Conservation (phyloP, 208 protist genomes). For the Leishmania braziliensis region DNA sequence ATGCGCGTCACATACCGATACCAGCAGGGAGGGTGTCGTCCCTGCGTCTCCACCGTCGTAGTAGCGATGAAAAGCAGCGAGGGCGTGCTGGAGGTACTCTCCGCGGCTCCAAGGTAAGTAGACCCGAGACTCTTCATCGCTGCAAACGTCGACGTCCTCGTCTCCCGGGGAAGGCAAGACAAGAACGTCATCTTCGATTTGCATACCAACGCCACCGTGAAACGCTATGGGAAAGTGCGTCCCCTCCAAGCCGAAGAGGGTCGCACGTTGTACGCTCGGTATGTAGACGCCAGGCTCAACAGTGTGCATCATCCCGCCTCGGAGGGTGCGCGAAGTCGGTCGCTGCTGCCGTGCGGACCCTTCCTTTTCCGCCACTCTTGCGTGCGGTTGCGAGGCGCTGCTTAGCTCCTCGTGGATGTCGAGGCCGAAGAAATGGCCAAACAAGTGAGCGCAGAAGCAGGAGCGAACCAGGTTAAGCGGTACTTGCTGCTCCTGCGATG, state of each 20-base stretch:
- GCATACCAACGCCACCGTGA: constrained; percentile 43
- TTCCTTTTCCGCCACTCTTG: not conserved
- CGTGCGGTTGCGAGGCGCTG: not conserved
- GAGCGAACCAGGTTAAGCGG: constrained; percentile 30
- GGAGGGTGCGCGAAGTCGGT: constrained; percentile 13
- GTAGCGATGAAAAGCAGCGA: constrained; percentile 30
- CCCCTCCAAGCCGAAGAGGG: constrained; percentile 15
- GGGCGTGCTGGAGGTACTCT: constrained; percentile 29
- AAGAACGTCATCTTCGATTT: constrained; percentile 68
- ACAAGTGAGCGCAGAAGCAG: constrained; percentile 63
- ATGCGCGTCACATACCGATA: constrained; percentile 3
- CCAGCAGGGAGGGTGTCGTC: not conserved
- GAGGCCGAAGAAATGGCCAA: constrained; percentile 62
- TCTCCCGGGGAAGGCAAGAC: constrained; percentile 33
- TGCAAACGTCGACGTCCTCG: not conserved
- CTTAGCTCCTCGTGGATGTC: constrained; percentile 56
- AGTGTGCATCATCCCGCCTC: constrained; percentile 68
- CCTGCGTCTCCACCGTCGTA: not conserved
- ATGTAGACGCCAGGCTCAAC: constrained; percentile 72
- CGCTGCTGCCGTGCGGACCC: not conserved
- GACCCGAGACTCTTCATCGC: not conserved
- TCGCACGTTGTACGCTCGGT: constrained; percentile 20
- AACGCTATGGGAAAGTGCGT: constrained; percentile 18
- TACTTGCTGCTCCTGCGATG: constrained; percentile 9
- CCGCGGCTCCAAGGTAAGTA: constrained; percentile 16